These are phyloP conservation scores for Fusarium hainanense DNA, from an alignment of 2,329 filamentous ascomycete species.

Conservation along the genomic window DNA sequence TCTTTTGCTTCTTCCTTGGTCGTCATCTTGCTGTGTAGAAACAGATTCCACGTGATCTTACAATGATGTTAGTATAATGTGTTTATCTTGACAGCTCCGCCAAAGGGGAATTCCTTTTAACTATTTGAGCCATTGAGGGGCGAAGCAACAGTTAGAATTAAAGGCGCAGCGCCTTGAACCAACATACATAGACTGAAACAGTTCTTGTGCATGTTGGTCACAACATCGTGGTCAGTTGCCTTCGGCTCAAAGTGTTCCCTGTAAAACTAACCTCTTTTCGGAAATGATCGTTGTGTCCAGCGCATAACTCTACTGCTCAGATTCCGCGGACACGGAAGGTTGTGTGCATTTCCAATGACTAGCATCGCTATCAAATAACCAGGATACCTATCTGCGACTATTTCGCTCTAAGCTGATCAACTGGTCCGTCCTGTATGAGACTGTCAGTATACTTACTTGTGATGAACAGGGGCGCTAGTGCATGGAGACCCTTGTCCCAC, in stretches of 20 bases:
- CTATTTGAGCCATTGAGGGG: neutral
- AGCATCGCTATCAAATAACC: no score
- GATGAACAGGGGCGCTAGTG: neutral
- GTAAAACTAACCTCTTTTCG: neutral
- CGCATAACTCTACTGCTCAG: neutral
- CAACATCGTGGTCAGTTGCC: neutral
- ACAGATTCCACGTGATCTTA: no score
- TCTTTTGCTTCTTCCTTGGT: constrained; percentile 14
- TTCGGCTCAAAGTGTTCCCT: neutral
- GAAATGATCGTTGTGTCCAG: neutral
- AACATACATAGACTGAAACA: neutral
- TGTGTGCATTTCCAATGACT: no score
- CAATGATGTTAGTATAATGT: no score
- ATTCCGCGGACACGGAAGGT: no score
- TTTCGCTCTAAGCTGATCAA: no score
- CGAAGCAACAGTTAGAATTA: neutral
- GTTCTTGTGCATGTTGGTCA: neutral
- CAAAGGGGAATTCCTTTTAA: no score
- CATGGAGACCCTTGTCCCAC: neutral
- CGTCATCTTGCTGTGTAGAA: no score
- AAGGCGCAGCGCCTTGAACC: neutral
- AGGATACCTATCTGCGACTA: no score
- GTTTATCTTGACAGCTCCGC: no score
- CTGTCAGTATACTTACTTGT: no score
- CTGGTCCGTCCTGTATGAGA: no score